Evolutionary conservation across 139 green algal genomes (phyloP).

Genomic region (Coelastrella sp.): DNA sequence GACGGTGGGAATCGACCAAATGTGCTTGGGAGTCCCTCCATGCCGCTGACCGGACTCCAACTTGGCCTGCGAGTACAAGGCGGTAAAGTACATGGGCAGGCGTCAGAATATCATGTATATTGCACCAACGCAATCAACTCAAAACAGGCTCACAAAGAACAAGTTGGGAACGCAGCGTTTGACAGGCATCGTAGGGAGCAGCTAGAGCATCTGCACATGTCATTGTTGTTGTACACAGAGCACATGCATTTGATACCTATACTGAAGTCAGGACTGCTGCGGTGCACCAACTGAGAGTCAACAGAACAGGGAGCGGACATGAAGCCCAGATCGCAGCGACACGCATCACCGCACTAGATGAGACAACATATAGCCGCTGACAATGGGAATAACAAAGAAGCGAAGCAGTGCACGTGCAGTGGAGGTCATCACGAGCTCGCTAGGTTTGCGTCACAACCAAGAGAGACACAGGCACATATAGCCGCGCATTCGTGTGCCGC

Average conservation of each 20-base stretch:
- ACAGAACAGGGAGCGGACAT: neutral
- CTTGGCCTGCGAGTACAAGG: neutral
- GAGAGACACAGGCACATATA: neutral
- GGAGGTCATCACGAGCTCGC: neutral
- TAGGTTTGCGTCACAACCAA: slow-evolving; percentile 3
- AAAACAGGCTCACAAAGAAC: too few species aligned
- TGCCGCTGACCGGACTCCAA: neutral
- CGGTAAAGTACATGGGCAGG: too few species aligned
- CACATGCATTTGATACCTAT: too few species aligned
- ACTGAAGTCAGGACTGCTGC: too few species aligned
- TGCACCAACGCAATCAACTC: too few species aligned
- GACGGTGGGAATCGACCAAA: neutral
- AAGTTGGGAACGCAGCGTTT: slow-evolving; percentile 3
- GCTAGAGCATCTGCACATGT: neutral
- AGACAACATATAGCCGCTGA: too few species aligned
- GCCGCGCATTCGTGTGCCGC: too few species aligned
- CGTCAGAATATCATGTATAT: too few species aligned
- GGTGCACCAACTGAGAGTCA: neutral
- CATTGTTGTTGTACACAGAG: neutral
- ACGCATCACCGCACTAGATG: neutral
- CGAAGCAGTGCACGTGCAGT: too few species aligned
- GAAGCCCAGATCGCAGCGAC: neutral
- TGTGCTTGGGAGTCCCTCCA: neutral
- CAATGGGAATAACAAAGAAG: too few species aligned
- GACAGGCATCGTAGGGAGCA: neutral